A percentile compares a stretch with the other conserved stretches of the same genome.
phyloP scores from a whole-genome alignment of 257 asterid species.

The Primulina eburnea region DNA sequence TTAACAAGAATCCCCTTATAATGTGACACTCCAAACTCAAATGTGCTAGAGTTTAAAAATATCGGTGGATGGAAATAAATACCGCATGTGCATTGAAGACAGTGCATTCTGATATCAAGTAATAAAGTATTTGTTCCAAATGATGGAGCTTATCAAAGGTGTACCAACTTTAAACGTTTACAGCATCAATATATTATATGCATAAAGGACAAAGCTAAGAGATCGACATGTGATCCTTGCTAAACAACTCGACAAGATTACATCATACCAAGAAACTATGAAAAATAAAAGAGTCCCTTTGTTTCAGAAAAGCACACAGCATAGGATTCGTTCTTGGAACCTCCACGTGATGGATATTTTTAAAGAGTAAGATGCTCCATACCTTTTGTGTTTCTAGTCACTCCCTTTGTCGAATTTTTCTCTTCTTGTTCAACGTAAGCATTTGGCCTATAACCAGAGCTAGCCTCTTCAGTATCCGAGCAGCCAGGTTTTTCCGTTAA shows the following conservation, averaged over 20 bases:
- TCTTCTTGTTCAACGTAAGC: conserved; percentile 45
- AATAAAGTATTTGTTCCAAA: too few relatives aligned
- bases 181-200: not conserved
- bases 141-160: not conserved
- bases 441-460: conserved; percentile 48
- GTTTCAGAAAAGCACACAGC: not conserved
- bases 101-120: not conserved
- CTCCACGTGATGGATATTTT: conserved; percentile 5
- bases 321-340: not conserved
- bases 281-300: too few relatives aligned
- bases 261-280: not conserved
- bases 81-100: not conserved
- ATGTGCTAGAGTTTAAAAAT: too few relatives aligned
- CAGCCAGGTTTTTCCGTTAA: conserved; percentile 86
- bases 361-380: conserved; percentile 72
- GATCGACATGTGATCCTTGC: not conserved
- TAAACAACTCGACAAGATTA: not conserved
- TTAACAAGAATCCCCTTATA: too few relatives aligned
- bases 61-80: too few relatives aligned
- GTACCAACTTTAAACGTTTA: too few relatives aligned
- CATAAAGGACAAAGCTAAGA: not conserved
- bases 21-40: too few relatives aligned
- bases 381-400: conserved; percentile 45
- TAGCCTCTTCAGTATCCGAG: conserved; percentile 72
- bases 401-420: conserved; percentile 41